Base-by-base conservation (phyloP, 2,329 filamentous ascomycete genomes). In the Aspergillus latus region DNA sequence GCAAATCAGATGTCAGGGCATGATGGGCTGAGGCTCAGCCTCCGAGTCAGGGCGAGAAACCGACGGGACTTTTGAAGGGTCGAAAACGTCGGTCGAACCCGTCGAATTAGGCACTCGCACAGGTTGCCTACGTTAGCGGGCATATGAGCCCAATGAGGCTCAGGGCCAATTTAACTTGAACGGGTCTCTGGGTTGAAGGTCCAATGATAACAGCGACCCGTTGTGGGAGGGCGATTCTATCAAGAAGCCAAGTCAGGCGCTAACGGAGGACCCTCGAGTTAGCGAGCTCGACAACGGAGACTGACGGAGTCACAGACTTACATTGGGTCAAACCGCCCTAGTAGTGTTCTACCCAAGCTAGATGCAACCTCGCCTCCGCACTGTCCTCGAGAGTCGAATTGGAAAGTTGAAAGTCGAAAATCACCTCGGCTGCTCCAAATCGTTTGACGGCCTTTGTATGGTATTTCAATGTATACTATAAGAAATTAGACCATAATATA, bases 111-210 rank as follows among this genome's bases (percentile, higher is more conserved):
- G 29, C 49, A 43, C 49, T 32, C 11, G 36, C 48, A 40, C n/a
- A 42, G 5, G 34, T 5, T 49, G 47, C 48, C 48, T 50, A 37
- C 48, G 48, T 46, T 50, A 50, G 46, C 40, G 30, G 53, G 11
- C 10, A 40, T 43, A 50, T 39, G 39, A 40, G 46, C n/a, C 54
- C 54, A 57, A 57, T 57, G 54, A 57, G 54, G 54, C 54, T 57
- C 36, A 52, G 43, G 36, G 11, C 26, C 29, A 57, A 52, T 52
- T 57, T 48, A 28, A 49, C 37, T 52, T n/a, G 32, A 26, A 26
- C 15, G 49, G 39, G 49, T 26, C 29, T 42, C 21, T n/a, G 10
- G 4, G 29, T 8, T 36, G 16, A 44, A 30, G 42, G 15, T 42
- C 54, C 49, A 51, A 36, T 44, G 5, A 45, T 44, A 9, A 45